Evolutionary conservation across 2,329 filamentous ascomycete genomes (phyloP).

Genomic region (Colletotrichum godetiae): DNA sequence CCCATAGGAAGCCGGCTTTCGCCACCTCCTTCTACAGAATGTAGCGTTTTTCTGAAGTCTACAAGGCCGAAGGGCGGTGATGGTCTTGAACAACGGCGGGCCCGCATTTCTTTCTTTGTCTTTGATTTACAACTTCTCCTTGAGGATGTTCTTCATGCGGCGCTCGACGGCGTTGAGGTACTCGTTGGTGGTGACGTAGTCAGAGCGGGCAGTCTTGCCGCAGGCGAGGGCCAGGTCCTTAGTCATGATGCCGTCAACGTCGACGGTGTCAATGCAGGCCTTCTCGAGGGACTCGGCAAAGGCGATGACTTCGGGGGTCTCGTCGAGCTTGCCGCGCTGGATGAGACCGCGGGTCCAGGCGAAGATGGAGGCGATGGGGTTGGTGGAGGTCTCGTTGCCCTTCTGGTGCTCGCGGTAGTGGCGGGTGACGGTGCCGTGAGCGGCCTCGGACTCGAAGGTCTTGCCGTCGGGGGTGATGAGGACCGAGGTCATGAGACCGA

Average conservation of each 20-base stretch:
- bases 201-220: slow-evolving; percentile 84
- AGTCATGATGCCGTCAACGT: slow-evolving; percentile 96
- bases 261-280: slow-evolving; percentile 94
- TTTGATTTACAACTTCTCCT: slow-evolving; percentile 75
- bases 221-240: slow-evolving; percentile 98
- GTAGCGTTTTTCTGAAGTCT: background rate
- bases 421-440: slow-evolving; percentile 97
- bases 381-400: slow-evolving; percentile 95
- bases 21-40: background rate
- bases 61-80: background rate
- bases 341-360: slow-evolving; percentile 96
- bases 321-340: slow-evolving; percentile 93
- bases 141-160: slow-evolving; percentile 83
- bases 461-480: slow-evolving; percentile 97
- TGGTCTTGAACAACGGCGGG: background rate
- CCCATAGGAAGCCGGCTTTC: background rate
- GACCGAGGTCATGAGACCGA: slow-evolving; percentile 98
- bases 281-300: slow-evolving; percentile 94
- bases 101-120: background rate
- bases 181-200: slow-evolving; percentile 92
- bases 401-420: slow-evolving; percentile 99
- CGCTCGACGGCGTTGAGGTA: slow-evolving; percentile 95
- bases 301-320: slow-evolving; percentile 89
- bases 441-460: slow-evolving; percentile 97
- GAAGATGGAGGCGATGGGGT: slow-evolving; percentile 99